phyloP scores from a whole-genome alignment of 1,284 basidiomycete genomes.

The Coniophora puteana region DNA sequence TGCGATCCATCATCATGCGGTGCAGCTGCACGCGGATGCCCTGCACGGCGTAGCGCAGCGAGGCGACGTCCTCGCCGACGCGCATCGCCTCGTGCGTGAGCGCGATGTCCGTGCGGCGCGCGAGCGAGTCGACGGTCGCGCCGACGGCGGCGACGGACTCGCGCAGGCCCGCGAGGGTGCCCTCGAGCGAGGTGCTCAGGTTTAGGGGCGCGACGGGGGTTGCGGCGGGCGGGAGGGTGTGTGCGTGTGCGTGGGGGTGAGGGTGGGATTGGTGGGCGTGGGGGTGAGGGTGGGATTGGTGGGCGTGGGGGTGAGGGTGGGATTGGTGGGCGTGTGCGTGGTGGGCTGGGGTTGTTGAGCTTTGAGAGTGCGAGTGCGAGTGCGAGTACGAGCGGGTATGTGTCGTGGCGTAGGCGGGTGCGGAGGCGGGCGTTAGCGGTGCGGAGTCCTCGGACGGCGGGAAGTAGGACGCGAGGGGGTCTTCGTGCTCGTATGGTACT shows the following conservation, averaged over 20 bases:
- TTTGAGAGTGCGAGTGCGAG: slow-evolving; percentile 18
- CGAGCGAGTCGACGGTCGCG: slow-evolving; percentile 58
- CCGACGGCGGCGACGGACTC: slow-evolving; percentile 59
- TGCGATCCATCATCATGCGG: slow-evolving; percentile 65
- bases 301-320: slow-evolving; percentile 19
- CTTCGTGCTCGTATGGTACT: slow-evolving; percentile 16
- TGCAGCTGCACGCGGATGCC: slow-evolving; percentile 79
- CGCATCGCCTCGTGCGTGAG: slow-evolving; percentile 70
- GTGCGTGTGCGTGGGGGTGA: slow-evolving; percentile 21
- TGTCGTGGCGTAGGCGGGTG: slow-evolving; percentile 14
- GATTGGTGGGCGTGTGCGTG: slow-evolving; percentile 15
- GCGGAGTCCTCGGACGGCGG: slow-evolving; percentile 34
- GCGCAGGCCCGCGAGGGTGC: slow-evolving; percentile 54
- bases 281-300: slow-evolving; percentile 14
- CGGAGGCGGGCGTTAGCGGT: slow-evolving; percentile 11
- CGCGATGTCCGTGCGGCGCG: slow-evolving; percentile 60
- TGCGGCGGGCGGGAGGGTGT: slow-evolving; percentile 24
- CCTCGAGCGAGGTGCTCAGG: slow-evolving; percentile 55
- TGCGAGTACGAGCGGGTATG: no score
- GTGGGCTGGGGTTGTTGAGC: slow-evolving; percentile 15
- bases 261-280: slow-evolving; percentile 15
- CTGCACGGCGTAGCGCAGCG: slow-evolving; percentile 69
- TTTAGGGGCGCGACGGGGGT: slow-evolving; percentile 54
- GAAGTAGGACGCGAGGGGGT: slow-evolving; percentile 49
- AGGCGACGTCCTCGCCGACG: slow-evolving; percentile 73